Base-by-base conservation (phyloP, 1,284 basidiomycete species). In the Filobasidium uniguttulatum region DNA sequence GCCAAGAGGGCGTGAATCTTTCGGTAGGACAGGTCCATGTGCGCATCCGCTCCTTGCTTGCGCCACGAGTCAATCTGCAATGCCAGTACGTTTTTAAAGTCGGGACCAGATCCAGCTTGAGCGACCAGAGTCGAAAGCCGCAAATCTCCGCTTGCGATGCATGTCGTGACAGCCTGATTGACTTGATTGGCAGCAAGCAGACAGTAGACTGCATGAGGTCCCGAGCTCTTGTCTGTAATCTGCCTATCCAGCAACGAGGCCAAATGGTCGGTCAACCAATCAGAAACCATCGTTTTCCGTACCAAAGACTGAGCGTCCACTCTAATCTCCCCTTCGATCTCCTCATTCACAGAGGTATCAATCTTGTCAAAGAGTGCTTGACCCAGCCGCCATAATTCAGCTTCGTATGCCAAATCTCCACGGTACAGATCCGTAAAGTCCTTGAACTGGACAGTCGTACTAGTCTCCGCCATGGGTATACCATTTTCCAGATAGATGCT, bases 51-150 rank as follows among this genome's bases (percentile, higher is more conserved):
- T 38, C 79, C 76, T 62, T 90, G 79, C 49, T 82, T 77, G 38
- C 77, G 76, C 93, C 94, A 99, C 37, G 86, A 77, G 6, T 77
- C 73, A 22, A 97, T 71, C 64, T 99, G 94, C 15, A 79, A 71
- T 53, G 71, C 70, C 30, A 98, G 68, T 62, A 94, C 87, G 23
- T 75, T 77, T 47, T 80, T 75, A 67, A 85, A 89, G 28, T 78
- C 75, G 17, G 60, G 93, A 85, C 0, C 88, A 34, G 30, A 85
- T 3, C 85, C 85, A 8, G 79, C 79, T 66, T 98, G 91, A 5
- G 89, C 79, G 41, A 98, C 76, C n/a, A 99, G 75, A 1, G 88
- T 90, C 0, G 93, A 86, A 4, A 99, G 77, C 56, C 87, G 85
- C 59, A 87, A 69, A 60, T 87, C 85, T 7, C 83, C 82, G 6